Conservation (phyloP, 2,329 filamentous ascomycete species). For the Pyricularia grisea region DNA sequence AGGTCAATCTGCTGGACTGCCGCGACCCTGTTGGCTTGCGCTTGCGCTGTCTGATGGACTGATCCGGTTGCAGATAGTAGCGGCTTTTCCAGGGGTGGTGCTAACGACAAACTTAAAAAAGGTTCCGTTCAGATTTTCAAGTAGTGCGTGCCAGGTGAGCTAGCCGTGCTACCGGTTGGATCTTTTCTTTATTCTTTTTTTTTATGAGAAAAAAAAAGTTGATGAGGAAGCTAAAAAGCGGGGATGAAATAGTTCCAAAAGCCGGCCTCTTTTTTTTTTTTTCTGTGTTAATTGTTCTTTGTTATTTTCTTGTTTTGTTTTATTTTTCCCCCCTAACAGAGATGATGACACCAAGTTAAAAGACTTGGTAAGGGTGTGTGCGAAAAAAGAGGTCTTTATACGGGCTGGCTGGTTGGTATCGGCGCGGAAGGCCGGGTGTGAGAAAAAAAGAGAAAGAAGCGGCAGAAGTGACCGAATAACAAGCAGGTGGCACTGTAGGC, state of each 20-base stretch:
- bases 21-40: neutral
- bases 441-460: neutral
- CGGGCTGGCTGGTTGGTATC: neutral
- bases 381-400: neutral
- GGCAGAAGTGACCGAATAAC: neutral
- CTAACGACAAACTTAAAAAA: neutral
- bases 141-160: neutral
- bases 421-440: neutral
- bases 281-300: neutral
- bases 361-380: neutral
- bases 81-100: neutral
- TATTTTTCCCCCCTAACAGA: neutral
- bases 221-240: neutral
- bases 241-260: neutral
- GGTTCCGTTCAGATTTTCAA: neutral
- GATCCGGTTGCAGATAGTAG: neutral
- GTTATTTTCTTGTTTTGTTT: neutral
- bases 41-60: neutral
- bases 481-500: neutral
- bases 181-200: too few species aligned
- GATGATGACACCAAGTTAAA: neutral
- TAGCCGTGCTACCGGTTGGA: neutral
- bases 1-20: constrained; percentile 3
- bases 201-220: neutral
- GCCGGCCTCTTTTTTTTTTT: neutral